A percentile compares a stretch with the other conserved stretches of the same genome.
Conservation (phyloP, 164 flowering plant species). For the Protea cynaroides region DNA sequence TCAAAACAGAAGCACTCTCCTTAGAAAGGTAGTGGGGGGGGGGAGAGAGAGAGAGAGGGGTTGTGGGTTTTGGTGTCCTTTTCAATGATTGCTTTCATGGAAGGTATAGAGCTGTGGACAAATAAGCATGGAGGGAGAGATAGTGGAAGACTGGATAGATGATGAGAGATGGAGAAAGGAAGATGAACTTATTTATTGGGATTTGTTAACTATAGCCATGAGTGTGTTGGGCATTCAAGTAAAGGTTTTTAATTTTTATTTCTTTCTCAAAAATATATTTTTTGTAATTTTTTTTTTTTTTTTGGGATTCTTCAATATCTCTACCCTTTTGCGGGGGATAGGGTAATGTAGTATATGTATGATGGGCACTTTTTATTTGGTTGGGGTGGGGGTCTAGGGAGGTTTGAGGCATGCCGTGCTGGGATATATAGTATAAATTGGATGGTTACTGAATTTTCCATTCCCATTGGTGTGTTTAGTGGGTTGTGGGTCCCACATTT, state of each 20-base stretch:
- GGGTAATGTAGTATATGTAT: neutral
- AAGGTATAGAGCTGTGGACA: conserved; percentile 1
- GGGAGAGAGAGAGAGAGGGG: too few species aligned
- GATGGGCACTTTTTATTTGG: neutral
- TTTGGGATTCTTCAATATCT: too few species aligned
- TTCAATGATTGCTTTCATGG: conserved; percentile 9
- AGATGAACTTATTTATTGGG: conserved; percentile 1
- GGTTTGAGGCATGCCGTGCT: neutral
- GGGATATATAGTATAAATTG: neutral
- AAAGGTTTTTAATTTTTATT: neutral
- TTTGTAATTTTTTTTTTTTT: too few species aligned
- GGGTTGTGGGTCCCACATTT: conserved; percentile 4
- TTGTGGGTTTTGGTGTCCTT: neutral
- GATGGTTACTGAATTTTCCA: neutral
- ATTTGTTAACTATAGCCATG: conserved; percentile 4
- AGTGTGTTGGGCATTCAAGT: neutral
- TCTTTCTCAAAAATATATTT: too few species aligned
- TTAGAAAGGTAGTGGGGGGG: too few species aligned
- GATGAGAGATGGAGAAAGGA: neutral
- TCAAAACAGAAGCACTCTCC: too few species aligned
- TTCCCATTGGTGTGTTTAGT: conserved; percentile 9
- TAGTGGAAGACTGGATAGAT: conserved; percentile 4
- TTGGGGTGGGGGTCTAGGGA: neutral
- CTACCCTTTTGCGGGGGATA: neutral
- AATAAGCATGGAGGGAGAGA: neutral